Base-by-base conservation (phyloP, 192 early-diverging fungal genomes). In the Nowakowskiella sp. region DNA sequence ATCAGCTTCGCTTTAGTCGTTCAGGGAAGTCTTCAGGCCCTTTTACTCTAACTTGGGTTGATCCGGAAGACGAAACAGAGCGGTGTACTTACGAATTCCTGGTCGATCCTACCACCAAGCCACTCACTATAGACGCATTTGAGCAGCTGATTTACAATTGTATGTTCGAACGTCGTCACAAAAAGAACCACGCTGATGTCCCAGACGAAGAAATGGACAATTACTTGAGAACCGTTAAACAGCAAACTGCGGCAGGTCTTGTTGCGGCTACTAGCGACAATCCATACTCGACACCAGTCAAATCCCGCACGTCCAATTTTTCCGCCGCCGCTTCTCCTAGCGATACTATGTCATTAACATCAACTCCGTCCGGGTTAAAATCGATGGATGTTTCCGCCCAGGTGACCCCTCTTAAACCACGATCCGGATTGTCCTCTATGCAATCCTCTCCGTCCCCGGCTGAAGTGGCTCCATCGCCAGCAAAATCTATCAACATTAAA, bases 131-230 rank as follows among this genome's bases (percentile, higher is more conserved):
- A 16, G 61, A 61, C 22, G 56, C 66, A 31, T 84, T 87, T 63
- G 81, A 84, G 60, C 47, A 68, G 21, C 73, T 69, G 5, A 52
- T 73, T n/a, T 83, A 85, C 53, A 65, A 74, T 6, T 85, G 74
- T 59, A 85, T 85, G 77, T 83, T 68, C 47, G 78, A 87, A 52
- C 66, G 72, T 27, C 64, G 70, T 42, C 47, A 65, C 19, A 45
- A 63, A 43, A 70, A 68, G 34, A 49, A 59, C 8, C 67, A 71
- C 36, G 66, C 70, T 7, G 67, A 77, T 2, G 76, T 71, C 0
- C 62, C 58, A 0, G 81, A 83, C 27, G 60, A 71, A 24, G 76
- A 77, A 21, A 55, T 86, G 29, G 55, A 61, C 24, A 67, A 56
- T 24, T n/a, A n/a, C n/a, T n/a, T n/a, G n/a, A n/a, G n/a, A n/a